phyloP scores from a whole-genome alignment of 2,329 filamentous ascomycete species.

The Fusarium secorum region DNA sequence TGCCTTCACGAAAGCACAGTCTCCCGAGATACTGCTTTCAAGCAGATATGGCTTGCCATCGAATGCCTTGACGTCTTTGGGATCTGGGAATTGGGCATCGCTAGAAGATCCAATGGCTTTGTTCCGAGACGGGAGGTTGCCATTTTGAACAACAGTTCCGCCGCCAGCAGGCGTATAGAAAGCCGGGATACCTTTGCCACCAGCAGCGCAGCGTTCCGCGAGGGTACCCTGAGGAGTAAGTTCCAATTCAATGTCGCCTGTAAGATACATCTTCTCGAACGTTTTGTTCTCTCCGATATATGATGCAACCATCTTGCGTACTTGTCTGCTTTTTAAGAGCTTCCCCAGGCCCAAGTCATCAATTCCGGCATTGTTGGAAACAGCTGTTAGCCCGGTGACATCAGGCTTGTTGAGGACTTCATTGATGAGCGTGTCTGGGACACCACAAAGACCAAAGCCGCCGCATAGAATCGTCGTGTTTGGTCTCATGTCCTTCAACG shows the following conservation, averaged over 20 bases:
- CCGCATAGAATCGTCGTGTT: constrained; percentile 79
- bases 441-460: constrained; percentile 84
- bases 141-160: constrained; percentile 90
- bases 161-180: constrained; percentile 92
- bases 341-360: constrained; percentile 80
- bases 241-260: constrained; percentile 86
- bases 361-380: constrained; percentile 93
- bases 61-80: constrained; percentile 91
- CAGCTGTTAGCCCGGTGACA: constrained; percentile 81
- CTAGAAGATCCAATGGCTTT: constrained; percentile 75
- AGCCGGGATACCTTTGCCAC: constrained; percentile 87
- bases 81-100: constrained; percentile 71
- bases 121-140: constrained; percentile 83
- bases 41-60: constrained; percentile 89
- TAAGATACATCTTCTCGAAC: constrained; percentile 89
- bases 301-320: constrained; percentile 90
- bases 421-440: constrained; percentile 81
- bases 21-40: constrained; percentile 85
- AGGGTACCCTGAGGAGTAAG: constrained; percentile 91
- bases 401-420: constrained; percentile 73
- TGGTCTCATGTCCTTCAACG: constrained; percentile 79
- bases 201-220: constrained; percentile 89
- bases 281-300: constrained; percentile 97
- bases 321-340: constrained; percentile 81
- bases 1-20: constrained; percentile 93